Base-by-base conservation (phyloP, 805 yeast genomes). In the Saturnispora silvae region DNA sequence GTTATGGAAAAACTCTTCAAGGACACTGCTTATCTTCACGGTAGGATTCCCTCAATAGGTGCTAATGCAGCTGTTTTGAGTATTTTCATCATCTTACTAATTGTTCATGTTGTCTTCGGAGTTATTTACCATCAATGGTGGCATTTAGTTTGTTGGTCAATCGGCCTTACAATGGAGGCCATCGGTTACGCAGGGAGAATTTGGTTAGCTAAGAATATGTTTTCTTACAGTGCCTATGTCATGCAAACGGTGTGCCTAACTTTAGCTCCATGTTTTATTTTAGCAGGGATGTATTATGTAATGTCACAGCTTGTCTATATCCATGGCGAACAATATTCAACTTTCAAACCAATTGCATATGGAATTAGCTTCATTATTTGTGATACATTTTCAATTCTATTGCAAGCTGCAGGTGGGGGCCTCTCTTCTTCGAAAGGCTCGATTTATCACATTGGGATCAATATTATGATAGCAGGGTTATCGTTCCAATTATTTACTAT, bases 391-490 rank as follows among this genome's bases (percentile, higher is more conserved):
- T 70, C 84, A 15, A 56, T 82, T 40, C 57, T 68, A 1, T 48
- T 81, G 17, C 92, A 81, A 58, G 84, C 72, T 4, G 65, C 61
- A 10, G 92, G 92, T 38, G 89, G 89, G 45, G 87, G 79, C 32
- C 47, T 52, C 2, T 8, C 31, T 16, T 9, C 31, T 6, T 63
- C 68, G 2, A 52, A 61, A 3, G 42, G 56, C 6, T 29, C 35
- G 3, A 44, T 50, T 28, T 50, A 53, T 6, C 5, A 22, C 9
- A 8, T 19, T 8, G 35, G 47, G 20, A 3, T 7, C 4, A 62
- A 73, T 52, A 52, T 78, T 28, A 81, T 84, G 77, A 68, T 81
- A 35, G 86, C 69, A 0, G 95, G 95, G 7, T 63, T 84, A 32
- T 77, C 76, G 0, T 62, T 79, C 47, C 95, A 84, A 58, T 84